Base-by-base conservation (phyloP, 2,329 filamentous ascomycete genomes). In the Curvularia verruculosa region DNA sequence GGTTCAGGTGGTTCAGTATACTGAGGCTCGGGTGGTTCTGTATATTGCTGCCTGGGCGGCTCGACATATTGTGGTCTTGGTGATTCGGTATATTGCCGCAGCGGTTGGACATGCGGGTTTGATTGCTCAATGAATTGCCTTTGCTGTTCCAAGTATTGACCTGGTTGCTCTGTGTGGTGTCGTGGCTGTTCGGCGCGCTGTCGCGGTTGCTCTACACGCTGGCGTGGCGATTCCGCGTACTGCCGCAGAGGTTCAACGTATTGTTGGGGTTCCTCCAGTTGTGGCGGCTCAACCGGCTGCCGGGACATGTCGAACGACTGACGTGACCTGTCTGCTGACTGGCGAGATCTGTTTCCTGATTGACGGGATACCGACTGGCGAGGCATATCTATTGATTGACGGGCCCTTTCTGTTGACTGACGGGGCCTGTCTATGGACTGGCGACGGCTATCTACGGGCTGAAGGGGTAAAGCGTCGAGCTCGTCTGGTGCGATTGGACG, bases 401-500 rank as follows among this genome's bases (percentile, higher is more conserved):
- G 47, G 8, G 24, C 19, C n/a, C 15, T 40, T 15, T 49, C 47
- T n/a, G 39, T 36, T 28, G 40, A 53, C 24, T 29, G 50, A 29
- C 44, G 52, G 10, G 49, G 29, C 19, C 44, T 47, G 19, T 56
- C 54, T 18, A 54, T 28, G 18, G 59, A 63, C 31, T 64, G 65
- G 34, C 56, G 62, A 36, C 69, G 44, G 15, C 37, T 43, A 12
- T 56, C 54, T 29, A 45, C 15, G 13, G 59, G 61, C 26, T 64
- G 65, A 36, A 56, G 61, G 37, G 72, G 60, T 46, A 53, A 44
- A 19, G 60, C 55, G 29, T 53, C 61, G 43, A 71, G 66, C 21
- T 70, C 61, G 36, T 74, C 70, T 26, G 64, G 65, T 28, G 63
- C 49, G 31, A 70, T 59, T n/a, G 74, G 67, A 31, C 61, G 67